phyloP scores from a whole-genome alignment of 1,284 basidiomycete genomes.

The Sutorius eximius region DNA sequence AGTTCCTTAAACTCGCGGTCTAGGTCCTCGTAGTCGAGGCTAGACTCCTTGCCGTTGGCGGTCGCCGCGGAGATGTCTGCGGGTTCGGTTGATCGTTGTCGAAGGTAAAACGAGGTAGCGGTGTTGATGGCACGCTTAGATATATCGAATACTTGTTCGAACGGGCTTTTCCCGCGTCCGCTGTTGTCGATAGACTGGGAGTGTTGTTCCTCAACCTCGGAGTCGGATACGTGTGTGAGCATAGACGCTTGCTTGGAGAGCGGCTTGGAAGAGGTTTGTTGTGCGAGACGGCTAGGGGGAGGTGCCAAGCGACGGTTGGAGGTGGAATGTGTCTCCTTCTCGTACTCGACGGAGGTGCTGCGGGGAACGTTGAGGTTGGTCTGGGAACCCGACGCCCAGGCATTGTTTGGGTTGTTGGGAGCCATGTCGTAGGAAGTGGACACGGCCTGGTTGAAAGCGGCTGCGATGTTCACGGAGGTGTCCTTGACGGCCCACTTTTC shows the following conservation, averaged over 20 bases:
- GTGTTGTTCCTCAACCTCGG: constrained; percentile 56
- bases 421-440: constrained; percentile 44
- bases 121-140: constrained; percentile 51
- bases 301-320: constrained; percentile 54
- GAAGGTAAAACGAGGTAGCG: constrained; percentile 57
- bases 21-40: constrained; percentile 77
- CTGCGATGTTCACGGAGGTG: constrained; percentile 82
- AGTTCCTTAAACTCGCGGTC: constrained; percentile 53
- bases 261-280: constrained; percentile 41
- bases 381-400: constrained; percentile 65
- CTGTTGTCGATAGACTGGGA: constrained; percentile 22
- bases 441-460: constrained; percentile 73
- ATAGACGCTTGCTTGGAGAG: constrained; percentile 51
- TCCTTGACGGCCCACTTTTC: constrained; percentile 72
- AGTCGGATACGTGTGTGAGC: constrained; percentile 56
- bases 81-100: constrained; percentile 57
- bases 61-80: constrained; percentile 33
- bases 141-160: constrained; percentile 55
- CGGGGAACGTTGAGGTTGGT: constrained; percentile 52
- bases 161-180: constrained; percentile 60
- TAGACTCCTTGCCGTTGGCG: constrained; percentile 50
- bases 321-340: constrained; percentile 59
- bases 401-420: constrained; percentile 50
- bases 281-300: constrained; percentile 48
- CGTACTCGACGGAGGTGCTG: constrained; percentile 77